A percentile compares a stretch with the other conserved stretches of the same genome.
Evolutionary conservation across 2,329 filamentous ascomycete genomes (phyloP).

Genomic region (Alternaria alternata): DNA sequence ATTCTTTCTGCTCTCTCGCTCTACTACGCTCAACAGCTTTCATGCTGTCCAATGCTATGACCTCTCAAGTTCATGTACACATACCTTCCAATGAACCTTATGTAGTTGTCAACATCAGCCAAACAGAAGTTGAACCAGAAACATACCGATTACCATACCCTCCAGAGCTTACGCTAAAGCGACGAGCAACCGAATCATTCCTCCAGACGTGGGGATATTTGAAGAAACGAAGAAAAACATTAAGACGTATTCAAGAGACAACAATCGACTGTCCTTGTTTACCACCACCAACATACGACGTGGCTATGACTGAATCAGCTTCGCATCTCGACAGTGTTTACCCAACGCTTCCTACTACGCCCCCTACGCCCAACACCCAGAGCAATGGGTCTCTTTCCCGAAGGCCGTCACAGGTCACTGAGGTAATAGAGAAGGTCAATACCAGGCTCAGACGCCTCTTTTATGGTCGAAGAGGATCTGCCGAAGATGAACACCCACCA

Average conservation of each 20-base stretch:
- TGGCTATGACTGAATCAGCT: constrained; percentile 3
- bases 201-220: constrained; percentile 4
- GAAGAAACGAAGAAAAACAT: constrained; percentile 7
- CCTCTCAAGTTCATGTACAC: background rate
- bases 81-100: constrained; percentile 1
- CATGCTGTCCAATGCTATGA: background rate
- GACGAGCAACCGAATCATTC: constrained; percentile 7
- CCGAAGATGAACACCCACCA: background rate
- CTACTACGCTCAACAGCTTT: background rate
- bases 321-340: constrained; percentile 2
- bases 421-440: constrained; percentile 11
- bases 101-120: background rate
- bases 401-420: constrained; percentile 10
- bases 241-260: background rate
- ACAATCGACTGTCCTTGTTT: background rate
- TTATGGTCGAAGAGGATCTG: constrained; percentile 8
- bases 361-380: constrained; percentile 1
- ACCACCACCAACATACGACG: background rate
- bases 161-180: constrained; percentile 1
- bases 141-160: background rate
- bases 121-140: constrained; percentile 3
- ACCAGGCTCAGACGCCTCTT: constrained; percentile 7
- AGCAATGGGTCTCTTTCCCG: background rate
- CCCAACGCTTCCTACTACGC: constrained; percentile 4
- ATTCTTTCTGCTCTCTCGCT: background rate